Conservation (phyloP, 495 filamentous ascomycete genomes). For the Jackrogersella minutella region DNA sequence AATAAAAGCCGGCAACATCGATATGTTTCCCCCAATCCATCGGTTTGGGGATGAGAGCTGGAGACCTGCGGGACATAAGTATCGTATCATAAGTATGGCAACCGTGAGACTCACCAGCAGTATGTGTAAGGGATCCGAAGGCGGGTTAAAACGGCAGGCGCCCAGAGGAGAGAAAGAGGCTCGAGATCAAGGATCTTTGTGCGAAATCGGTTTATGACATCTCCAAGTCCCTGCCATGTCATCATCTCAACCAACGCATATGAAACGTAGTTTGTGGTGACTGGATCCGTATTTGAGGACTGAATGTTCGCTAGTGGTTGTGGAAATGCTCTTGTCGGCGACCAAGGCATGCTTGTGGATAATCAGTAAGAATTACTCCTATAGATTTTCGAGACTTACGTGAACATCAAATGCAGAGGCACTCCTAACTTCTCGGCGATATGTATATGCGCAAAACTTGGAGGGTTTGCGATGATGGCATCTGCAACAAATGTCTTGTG, state of each 20-base stretch:
- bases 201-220: conserved; percentile 77
- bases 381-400: conserved; percentile 67
- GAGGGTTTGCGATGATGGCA: conserved; percentile 85
- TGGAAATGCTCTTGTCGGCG: conserved; percentile 72
- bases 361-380: conserved; percentile 59
- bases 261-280: conserved; percentile 73
- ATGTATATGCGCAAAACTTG: conserved; percentile 82
- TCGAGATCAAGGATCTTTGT: conserved; percentile 71
- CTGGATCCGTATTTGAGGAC: conserved; percentile 65
- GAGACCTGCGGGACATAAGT: conserved; percentile 54
- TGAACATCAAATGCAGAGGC: conserved; percentile 85
- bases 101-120: conserved; percentile 65
- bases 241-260: conserved; percentile 82
- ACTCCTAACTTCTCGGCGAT: conserved; percentile 83
- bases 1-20: conserved; percentile 77
- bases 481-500: conserved; percentile 76
- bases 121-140: conserved; percentile 80
- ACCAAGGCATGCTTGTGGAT: conserved; percentile 66
- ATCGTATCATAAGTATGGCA: conserved; percentile 6
- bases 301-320: conserved; percentile 77
- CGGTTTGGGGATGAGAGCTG: conserved; percentile 81
- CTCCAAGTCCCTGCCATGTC: conserved; percentile 81
- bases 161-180: conserved; percentile 70
- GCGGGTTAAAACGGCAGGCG: conserved; percentile 68
- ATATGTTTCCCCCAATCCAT: conserved; percentile 77